Conservation (phyloP, 441 rosid species). For the Theobroma grandiflorum region DNA sequence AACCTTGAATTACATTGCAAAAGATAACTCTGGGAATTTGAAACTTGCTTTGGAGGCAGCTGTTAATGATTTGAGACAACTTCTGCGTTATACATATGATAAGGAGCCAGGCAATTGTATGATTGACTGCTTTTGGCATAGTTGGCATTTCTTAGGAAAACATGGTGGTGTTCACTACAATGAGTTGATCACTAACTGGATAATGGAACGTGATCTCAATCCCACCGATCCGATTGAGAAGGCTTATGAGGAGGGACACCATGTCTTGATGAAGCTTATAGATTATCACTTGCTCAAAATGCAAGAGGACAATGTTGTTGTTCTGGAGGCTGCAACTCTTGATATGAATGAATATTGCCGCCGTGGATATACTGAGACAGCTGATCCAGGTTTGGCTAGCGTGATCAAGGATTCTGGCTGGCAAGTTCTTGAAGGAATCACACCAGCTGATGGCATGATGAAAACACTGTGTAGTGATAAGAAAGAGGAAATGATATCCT, state of each 20-base stretch:
- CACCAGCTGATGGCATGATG: slow-evolving; percentile 56
- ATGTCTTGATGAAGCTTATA: slow-evolving; percentile 56
- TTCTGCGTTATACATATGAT: slow-evolving; percentile 23
- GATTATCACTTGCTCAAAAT: slow-evolving; percentile 52
- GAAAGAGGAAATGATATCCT: slow-evolving; percentile 34
- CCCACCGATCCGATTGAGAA: slow-evolving; percentile 39
- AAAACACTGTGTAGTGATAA: slow-evolving; percentile 41
- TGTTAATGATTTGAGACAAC: neutral
- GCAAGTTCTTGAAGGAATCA: slow-evolving; percentile 47
- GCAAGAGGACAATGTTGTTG: slow-evolving; percentile 49
- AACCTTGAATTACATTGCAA: slow-evolving; percentile 33
- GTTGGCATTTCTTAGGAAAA: slow-evolving; percentile 42
- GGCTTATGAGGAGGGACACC: slow-evolving; percentile 54
- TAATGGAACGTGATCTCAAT: slow-evolving; percentile 63
- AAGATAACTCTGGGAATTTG: neutral
- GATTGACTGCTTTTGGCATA: slow-evolving; percentile 58
- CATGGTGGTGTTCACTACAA: slow-evolving; percentile 52
- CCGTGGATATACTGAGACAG: slow-evolving; percentile 36
- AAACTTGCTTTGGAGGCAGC: neutral
- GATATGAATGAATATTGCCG: slow-evolving; percentile 36
- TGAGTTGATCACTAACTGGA: slow-evolving; percentile 66
- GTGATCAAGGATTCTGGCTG: slow-evolving; percentile 32
- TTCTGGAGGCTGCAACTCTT: slow-evolving; percentile 45
- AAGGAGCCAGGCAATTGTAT: slow-evolving; percentile 24
- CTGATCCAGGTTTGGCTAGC: slow-evolving; percentile 45